Base-by-base conservation (phyloP, 768 basidiomycete species). In the Coprinellus aureogranulatus region DNA sequence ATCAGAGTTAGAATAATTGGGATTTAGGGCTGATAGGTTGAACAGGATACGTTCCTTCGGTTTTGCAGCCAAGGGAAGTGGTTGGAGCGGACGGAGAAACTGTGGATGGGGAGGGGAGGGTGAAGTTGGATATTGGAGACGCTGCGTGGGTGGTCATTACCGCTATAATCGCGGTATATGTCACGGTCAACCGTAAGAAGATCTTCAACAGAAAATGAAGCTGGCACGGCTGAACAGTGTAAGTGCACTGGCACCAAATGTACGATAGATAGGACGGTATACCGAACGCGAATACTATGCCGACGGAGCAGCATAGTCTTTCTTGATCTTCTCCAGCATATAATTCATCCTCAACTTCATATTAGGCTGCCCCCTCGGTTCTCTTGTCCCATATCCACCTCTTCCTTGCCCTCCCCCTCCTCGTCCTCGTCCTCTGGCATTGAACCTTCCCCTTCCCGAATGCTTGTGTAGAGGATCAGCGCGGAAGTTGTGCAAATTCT, bases 281-380 rank as follows among this genome's bases (percentile, higher is more conserved):
- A 37, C n/a, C 20, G 23, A 4, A 20, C 16, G 27, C 48, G 31
- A 22, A 8, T 18, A 39, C 12, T 34, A 20, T 11, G 30, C 14
- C 22, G 30, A 23, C 9, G 28, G 12, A 4, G 50, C 30, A 39
- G 34, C 12, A 20, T 37, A 68, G 64, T 87, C 81, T 48, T 80
- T 81, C 69, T 90, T 89, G 62, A 96, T 94, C 72, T 88, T 87
- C 69, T 92, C 90, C 57, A 96, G 80, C 79, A 96, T 79, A 27
- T 83, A 86, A 60, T 85, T 84, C 92, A 96, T 95, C 50, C 92
- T 86, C 49, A 89, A 72, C 65, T 88, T 89, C 93, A 96, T 94
- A 67, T 80, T 74, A 22, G 81, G 79, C 54, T 82, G 79, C n/a
- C 77, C 79, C 58, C 74, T 70, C 41, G 77, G 74, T 61, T 68